Percentiles rank a stretch among this genome's conserved stretches.
Evolutionary conservation across 768 basidiomycete genomes (phyloP).

Genomic region (Dioszegia aurantiaca): DNA sequence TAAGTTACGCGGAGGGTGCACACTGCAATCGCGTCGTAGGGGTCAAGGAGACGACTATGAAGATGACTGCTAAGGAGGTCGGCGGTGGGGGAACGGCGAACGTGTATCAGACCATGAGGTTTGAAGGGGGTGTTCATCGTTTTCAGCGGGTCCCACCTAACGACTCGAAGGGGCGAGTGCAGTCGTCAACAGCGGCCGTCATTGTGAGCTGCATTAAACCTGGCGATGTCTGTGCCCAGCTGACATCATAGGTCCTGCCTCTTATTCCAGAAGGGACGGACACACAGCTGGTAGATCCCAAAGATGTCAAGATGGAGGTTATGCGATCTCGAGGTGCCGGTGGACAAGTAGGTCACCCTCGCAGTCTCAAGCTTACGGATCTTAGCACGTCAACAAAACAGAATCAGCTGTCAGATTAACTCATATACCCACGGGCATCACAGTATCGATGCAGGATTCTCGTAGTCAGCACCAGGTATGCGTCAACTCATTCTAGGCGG

Average conservation of each 20-base stretch:
- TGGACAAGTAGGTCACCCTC: conserved; percentile 66
- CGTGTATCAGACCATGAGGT: conserved; percentile 57
- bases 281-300: conserved; percentile 69
- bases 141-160: conserved; percentile 92
- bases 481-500: not conserved
- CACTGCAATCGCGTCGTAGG: conserved; percentile 33
- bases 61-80: conserved; percentile 55
- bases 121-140: conserved; percentile 94
- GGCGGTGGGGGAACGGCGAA: conserved; percentile 61
- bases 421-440: conserved; percentile 86
- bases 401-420: conserved; percentile 95
- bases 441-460: conserved; percentile 97
- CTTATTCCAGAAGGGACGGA: conserved; percentile 62
- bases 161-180: conserved; percentile 79
- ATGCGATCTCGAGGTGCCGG: conserved; percentile 97
- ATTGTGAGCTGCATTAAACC: conserved; percentile 59
- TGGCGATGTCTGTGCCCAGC: not conserved
- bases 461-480: conserved; percentile 87
- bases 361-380: not conserved
- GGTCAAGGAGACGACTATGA: conserved; percentile 50
- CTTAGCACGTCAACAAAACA: conserved; percentile 93
- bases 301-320: conserved; percentile 85
- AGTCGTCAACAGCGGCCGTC: conserved; percentile 85
- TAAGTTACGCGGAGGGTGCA: conserved; percentile 35
- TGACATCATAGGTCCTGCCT: conserved; percentile 69